Evolutionary conservation across 2,329 filamentous ascomycete genomes (phyloP).

Genomic region (Aurifilum marmelostoma): DNA sequence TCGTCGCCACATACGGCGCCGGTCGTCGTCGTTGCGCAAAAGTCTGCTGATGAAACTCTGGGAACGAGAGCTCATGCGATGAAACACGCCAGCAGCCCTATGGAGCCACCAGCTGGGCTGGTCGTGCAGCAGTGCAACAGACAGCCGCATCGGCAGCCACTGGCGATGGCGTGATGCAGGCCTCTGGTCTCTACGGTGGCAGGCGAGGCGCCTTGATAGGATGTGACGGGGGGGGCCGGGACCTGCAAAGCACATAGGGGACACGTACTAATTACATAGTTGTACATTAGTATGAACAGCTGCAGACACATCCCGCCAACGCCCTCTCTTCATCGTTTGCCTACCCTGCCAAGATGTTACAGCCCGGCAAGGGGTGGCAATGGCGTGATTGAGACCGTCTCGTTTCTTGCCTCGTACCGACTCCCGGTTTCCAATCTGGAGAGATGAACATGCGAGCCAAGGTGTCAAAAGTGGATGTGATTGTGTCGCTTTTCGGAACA

Average conservation of each 20-base stretch:
- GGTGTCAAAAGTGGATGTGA: neutral
- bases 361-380: slow-evolving; percentile 1
- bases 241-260: neutral
- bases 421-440: neutral
- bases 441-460: neutral
- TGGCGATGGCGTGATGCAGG: slow-evolving; percentile 1
- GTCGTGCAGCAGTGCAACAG: neutral
- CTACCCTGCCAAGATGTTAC: neutral
- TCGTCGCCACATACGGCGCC: neutral
- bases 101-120: neutral
- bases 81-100: slow-evolving; percentile 2
- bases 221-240: neutral
- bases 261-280: neutral
- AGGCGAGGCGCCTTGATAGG: neutral
- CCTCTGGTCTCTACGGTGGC: neutral
- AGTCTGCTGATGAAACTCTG: neutral
- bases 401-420: neutral
- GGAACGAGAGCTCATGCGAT: neutral
- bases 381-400: neutral
- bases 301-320: neutral
- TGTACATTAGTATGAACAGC: neutral
- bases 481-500: neutral
- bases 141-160: neutral
- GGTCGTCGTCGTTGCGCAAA: neutral
- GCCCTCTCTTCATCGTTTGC: neutral